These are phyloP conservation scores for Rheum nobile DNA, from an alignment of 148 eudicot genomes.

Conservation along the genomic window DNA sequence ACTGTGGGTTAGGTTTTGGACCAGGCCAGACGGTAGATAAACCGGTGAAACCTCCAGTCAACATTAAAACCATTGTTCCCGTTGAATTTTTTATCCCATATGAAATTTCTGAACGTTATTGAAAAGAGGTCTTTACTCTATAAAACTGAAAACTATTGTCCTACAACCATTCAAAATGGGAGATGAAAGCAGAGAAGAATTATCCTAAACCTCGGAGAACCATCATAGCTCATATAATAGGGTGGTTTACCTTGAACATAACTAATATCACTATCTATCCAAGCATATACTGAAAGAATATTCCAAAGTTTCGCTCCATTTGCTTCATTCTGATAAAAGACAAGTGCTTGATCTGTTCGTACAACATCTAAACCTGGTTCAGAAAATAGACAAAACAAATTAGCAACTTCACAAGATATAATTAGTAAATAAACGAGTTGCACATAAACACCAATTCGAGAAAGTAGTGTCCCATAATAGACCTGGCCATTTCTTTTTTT, in stretches of 20 bases:
- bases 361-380: slow-evolving; percentile 79
- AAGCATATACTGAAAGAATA: slow-evolving; percentile 74
- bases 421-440: not conserved
- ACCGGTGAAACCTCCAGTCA: not conserved
- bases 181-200: not conserved
- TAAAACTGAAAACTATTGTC: not conserved
- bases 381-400: slow-evolving; percentile 7
- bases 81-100: not conserved
- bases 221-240: not conserved
- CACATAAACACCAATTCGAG: not conserved
- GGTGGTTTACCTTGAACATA: slow-evolving; percentile 76
- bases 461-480: not conserved
- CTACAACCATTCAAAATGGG: not conserved
- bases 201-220: not conserved
- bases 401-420: not conserved
- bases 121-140: not conserved
- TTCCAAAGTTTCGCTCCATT: slow-evolving; percentile 89
- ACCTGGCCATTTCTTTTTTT: not conserved
- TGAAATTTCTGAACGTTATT: not conserved
- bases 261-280: slow-evolving; percentile 76
- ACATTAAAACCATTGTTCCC: not conserved
- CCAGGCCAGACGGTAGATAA: not conserved
- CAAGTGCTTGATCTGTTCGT: slow-evolving; percentile 83
- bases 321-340: slow-evolving; percentile 64
- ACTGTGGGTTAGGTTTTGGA: not conserved